Base-by-base conservation (phyloP, 1,284 basidiomycete species). In the Papiliotrema nemorosa region DNA sequence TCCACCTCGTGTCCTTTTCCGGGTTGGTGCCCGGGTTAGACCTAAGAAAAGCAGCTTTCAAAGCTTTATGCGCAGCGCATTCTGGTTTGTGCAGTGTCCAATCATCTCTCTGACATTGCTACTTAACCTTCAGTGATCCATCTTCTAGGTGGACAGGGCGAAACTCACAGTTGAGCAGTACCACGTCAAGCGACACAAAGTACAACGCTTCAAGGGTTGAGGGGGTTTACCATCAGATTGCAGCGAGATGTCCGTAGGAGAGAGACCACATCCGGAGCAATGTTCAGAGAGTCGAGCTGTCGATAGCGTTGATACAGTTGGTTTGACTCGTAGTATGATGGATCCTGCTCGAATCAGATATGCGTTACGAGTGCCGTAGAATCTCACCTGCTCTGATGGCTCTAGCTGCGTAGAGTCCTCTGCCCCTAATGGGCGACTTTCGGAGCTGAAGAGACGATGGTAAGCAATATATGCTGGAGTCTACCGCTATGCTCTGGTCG, bases 11-110 rank as follows among this genome's bases (percentile, higher is more conserved):
- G n/a, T 56, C 42, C 16, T 45, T 57, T 29, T 45, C 50, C 18
- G n/a, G 49, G 20, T 46, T 44, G 35, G 57, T 49, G 22, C 41
- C 55, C 41, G 42, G 26, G 39, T 35, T 35, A 7, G 42, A 41
- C 33, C 29, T n/a, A 36, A 49, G 39, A 46, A 53, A 62, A 60
- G 62, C 53, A 16, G 40, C 46, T 33, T 57, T 54, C 24, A 61
- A 40, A 29, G 75, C 72, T 52, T 78, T 78, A 13, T 91, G 74
- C 0, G 88, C 85, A 5, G 58, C 57, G 63, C 90, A 94, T 78
- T 94, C 90, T 5, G 71, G 68, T 70, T 85, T 87, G 69, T 94
- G 90, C 1, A 79, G 43, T 0, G 66, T 35, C 90, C 90, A 94
- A 64, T 92, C 90, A 36, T 72, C 69, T 31, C 76, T 82, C 75